A percentile compares a stretch with the other conserved stretches of the same genome.
Evolutionary conservation across 345 rosid genomes (phyloP).

Genomic region (Arabis hirsuta): DNA sequence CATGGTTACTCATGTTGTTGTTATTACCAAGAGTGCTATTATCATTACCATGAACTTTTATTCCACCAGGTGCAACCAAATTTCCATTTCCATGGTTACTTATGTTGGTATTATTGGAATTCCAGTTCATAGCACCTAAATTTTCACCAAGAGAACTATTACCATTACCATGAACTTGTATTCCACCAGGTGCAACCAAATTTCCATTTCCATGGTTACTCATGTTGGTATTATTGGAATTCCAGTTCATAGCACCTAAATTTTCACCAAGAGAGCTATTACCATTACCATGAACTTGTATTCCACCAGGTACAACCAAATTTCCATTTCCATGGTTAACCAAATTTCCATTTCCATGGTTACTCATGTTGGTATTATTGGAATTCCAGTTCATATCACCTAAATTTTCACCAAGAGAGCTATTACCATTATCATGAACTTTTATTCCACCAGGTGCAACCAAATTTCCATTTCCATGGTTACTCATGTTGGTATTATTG

Average conservation of each 20-base stretch:
- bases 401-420: constrained; percentile 2
- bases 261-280: constrained; percentile 12
- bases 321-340: not conserved
- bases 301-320: not conserved
- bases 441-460: not conserved
- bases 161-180: not conserved
- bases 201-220: not conserved
- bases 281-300: not conserved
- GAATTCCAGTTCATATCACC: constrained; percentile 16
- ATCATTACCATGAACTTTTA: not conserved
- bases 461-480: not conserved
- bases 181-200: not conserved
- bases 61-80: not conserved
- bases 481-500: constrained; percentile 1
- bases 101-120: not conserved
- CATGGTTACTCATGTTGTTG: constrained; percentile 7
- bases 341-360: not conserved
- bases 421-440: not conserved
- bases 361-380: not conserved
- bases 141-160: constrained; percentile 11
- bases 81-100: not conserved
- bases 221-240: not conserved
- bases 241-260: constrained; percentile 14
- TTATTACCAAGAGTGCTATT: constrained; percentile 13
- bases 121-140: constrained; percentile 14